A percentile compares a stretch with the other conserved stretches of the same genome.
phyloP scores from a whole-genome alignment of 352 stramenopile genomes.

The Salisapilia sapeloensis region DNA sequence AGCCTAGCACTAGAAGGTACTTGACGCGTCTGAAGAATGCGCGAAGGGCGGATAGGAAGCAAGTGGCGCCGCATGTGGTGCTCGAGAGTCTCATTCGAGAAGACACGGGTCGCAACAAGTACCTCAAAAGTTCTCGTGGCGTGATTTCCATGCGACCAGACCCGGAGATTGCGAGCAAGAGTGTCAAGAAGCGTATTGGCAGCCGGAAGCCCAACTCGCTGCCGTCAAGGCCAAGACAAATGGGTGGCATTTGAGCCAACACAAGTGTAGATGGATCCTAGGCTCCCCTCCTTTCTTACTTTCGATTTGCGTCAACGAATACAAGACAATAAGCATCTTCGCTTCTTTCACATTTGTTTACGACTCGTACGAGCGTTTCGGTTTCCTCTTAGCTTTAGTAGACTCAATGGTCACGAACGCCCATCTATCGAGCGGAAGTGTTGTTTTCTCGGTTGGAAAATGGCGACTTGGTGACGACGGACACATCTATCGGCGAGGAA shows the following conservation, averaged over 20 bases:
- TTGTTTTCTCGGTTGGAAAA: constrained; percentile 45
- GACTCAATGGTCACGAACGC: too few species aligned
- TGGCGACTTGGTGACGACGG: constrained; percentile 60
- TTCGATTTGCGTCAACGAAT: too few species aligned
- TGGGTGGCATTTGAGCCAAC: too few species aligned
- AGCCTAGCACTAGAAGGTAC: constrained; percentile 66
- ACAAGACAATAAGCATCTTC: too few species aligned
- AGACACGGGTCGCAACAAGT: constrained; percentile 64
- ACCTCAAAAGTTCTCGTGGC: constrained; percentile 64
- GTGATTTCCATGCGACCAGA: constrained; percentile 57
- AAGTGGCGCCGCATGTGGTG: constrained; percentile 54
- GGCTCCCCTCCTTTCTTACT: too few species aligned
- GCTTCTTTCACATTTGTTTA: too few species aligned
- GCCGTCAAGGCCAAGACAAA: constrained; percentile 5
- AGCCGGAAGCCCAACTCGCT: constrained; percentile 41
- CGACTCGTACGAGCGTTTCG: too few species aligned
- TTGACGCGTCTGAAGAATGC: constrained; percentile 62
- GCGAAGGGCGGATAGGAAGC: constrained; percentile 33
- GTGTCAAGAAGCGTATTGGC: constrained; percentile 66
- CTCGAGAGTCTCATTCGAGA: constrained; percentile 67
- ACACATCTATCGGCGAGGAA: constrained; percentile 46
- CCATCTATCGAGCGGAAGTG: too few species aligned
- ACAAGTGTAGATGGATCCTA: too few species aligned
- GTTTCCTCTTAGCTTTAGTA: too few species aligned
- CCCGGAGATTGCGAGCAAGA: constrained; percentile 51